Evolutionary conservation across 2,329 filamentous ascomycete genomes (phyloP).

Genomic region (Aspergillus sp.): DNA sequence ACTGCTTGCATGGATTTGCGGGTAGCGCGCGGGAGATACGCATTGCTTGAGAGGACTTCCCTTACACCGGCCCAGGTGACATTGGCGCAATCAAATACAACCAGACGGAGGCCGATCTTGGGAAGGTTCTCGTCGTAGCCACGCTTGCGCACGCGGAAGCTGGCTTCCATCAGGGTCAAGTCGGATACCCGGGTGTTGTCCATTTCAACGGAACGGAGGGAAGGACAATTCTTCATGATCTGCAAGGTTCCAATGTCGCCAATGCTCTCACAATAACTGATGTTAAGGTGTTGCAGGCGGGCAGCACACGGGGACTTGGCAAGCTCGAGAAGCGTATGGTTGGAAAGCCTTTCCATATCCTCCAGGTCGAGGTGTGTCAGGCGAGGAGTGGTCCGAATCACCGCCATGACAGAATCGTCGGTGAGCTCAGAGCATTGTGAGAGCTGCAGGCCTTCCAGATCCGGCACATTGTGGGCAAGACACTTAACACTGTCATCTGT

Average conservation of each 20-base stretch:
- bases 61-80: slow-evolving; percentile 91
- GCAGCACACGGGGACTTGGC: slow-evolving; percentile 73
- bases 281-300: slow-evolving; percentile 74
- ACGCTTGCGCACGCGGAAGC: slow-evolving; percentile 72
- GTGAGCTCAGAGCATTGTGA: slow-evolving; percentile 74
- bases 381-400: slow-evolving; percentile 73
- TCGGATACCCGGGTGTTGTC: slow-evolving; percentile 94
- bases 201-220: slow-evolving; percentile 73
- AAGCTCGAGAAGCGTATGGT: slow-evolving; percentile 71
- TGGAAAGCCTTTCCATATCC: slow-evolving; percentile 76
- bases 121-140: slow-evolving; percentile 55
- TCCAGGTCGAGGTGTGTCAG: slow-evolving; percentile 89
- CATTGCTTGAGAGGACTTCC: slow-evolving; percentile 82
- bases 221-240: slow-evolving; percentile 72
- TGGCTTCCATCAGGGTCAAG: slow-evolving; percentile 80
- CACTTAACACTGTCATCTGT: slow-evolving; percentile 71
- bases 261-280: slow-evolving; percentile 86
- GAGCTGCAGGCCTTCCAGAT: slow-evolving; percentile 79
- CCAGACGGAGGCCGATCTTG: slow-evolving; percentile 68
- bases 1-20: slow-evolving; percentile 33
- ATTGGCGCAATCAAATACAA: slow-evolving; percentile 88
- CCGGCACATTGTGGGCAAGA: slow-evolving; percentile 73
- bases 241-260: slow-evolving; percentile 82
- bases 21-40: slow-evolving; percentile 63
- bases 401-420: slow-evolving; percentile 69